Evolutionary conservation across 257 asterid species (phyloP), one percentile per base, ranked within the genome.

Genomic region (Lantana camara): DNA sequence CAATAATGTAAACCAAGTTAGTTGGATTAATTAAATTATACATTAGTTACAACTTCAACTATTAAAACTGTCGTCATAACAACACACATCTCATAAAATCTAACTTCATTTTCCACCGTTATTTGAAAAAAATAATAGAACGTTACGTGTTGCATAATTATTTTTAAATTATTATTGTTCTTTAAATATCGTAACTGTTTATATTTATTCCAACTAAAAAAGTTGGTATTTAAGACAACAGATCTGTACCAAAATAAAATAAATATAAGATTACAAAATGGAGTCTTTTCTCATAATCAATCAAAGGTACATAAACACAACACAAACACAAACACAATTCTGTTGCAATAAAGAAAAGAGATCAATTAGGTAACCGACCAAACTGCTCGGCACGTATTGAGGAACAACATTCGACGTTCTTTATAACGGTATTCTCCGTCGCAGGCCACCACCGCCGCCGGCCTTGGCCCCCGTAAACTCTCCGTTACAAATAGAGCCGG

Each of bases 331-430:
- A 3, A 30, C 32, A 20, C 14, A n/a, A n/a, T n/a, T 38, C 35
- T 16, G n/a, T 52, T 53, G 32, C 32, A 27, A 27, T 2, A 27
- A 27, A 27, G 5, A 27, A 27, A 27, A 27, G 46, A 60, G 41
- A 45, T 47, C 34, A 34, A 62, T 56, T 55, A 17, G 63, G 74
- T 61, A 50, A 68, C 72, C 75, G 75, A 62, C 71, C 79, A 17
- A 17, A 19, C 53, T 54, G 30, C 75, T 71, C 57, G 74, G 70
- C 74, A 40, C 35, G 35, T 40, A 55, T 73, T 49, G 46, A 60
- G 79, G 57, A 60, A 46, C 37, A 52, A 60, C 73, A 62, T 42
- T 30, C 62, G 47, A 70, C 68, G 50, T 46, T 5, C 54, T 32
- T 55, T 52, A 14, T 35, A 5, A 9, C 11, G 1, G 7, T 32